Evolutionary conservation across 2,329 filamentous ascomycete genomes (phyloP), one percentile per base, ranked within the genome.

Genomic region (Cytospora leucostoma): DNA sequence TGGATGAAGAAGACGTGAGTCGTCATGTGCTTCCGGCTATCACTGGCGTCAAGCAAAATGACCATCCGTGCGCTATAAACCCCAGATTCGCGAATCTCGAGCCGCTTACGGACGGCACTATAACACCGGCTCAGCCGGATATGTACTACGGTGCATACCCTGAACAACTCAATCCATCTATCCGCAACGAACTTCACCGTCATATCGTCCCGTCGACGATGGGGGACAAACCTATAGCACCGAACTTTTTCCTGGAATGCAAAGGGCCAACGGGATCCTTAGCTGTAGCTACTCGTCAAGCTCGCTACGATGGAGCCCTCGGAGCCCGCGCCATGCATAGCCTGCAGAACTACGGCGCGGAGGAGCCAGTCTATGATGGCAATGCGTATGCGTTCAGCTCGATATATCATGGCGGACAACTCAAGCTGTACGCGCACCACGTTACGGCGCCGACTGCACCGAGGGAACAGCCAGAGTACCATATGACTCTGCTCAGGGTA

Each of bases 211-310:
- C 77, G 15, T 74, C 72, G 4, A 73, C 70, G 21, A 67, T 69
- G 55, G 37, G 57, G 15, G 66, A 70, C 56, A 70, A 69, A 62
- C 76, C 75, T 0, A 63, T 75, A 7, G 71, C 67, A 37, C 77
- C 76, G 3, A 79, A 80, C 68, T 77, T 80, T 62, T 80, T 80
- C 63, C 33, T 80, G 1, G 75, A 75, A 56, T 73, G 68, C 0
- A 80, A 80, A 64, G 74, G 73, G 1, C 75, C 73, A 10, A 61
- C 73, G 61, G 74, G 74, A 5, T 69, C 65, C 47, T 7, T 56
- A 7, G 70, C 61, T 7, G 74, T 76, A 7, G 74, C 71, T 13
- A 68, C 17, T 49, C 70, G 72, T 34, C 76, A 79, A 64, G 76
- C 73, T 59, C 70, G 70, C 56, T 74, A 77, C 54, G 71, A 79